phyloP scores from a whole-genome alignment of 495 filamentous ascomycete genomes.

The Talaromyces thailandensis region DNA sequence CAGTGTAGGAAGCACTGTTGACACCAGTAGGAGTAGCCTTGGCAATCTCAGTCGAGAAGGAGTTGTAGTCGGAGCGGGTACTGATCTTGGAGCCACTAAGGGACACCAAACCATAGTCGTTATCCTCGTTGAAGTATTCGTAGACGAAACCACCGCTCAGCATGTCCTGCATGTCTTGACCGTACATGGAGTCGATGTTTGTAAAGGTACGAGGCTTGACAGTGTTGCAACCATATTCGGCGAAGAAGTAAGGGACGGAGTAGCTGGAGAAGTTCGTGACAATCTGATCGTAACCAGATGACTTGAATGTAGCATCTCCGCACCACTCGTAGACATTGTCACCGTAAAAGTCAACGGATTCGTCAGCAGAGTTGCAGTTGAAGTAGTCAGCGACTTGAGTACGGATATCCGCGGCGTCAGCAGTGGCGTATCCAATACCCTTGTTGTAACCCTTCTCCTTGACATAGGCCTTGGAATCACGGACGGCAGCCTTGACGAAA shows the following conservation, averaged over 20 bases:
- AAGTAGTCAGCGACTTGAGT: constrained; percentile 77
- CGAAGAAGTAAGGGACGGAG: constrained; percentile 90
- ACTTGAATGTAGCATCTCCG: constrained; percentile 53
- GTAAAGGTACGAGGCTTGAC: constrained; percentile 68
- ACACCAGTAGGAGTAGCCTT: constrained; percentile 56
- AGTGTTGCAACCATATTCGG: constrained; percentile 93
- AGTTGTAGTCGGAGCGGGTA: constrained; percentile 64
- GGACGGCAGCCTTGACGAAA: constrained; percentile 92
- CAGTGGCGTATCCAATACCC: constrained; percentile 90
- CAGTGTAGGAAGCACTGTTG: constrained; percentile 58
- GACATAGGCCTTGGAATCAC: constrained; percentile 92
- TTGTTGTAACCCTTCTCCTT: constrained; percentile 62
- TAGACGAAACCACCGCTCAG: constrained; percentile 95
- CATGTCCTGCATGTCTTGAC: constrained; percentile 67
- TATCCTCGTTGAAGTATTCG: constrained; percentile 91
- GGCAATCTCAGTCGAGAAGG: constrained; percentile 62
- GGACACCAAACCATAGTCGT: constrained; percentile 80
- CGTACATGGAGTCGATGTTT: constrained; percentile 79
- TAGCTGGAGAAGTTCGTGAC: constrained; percentile 79
- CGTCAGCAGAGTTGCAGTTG: constrained; percentile 63
- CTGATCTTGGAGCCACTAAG: constrained; percentile 49
- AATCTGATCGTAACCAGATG: constrained; percentile 70
- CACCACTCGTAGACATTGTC: constrained; percentile 99
- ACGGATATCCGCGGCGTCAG: constrained; percentile 78
- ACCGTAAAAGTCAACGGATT: constrained; percentile 89